Evolutionary conservation across 2,329 filamentous ascomycete species (phyloP).

Genomic region (Colletotrichum liaoningense): DNA sequence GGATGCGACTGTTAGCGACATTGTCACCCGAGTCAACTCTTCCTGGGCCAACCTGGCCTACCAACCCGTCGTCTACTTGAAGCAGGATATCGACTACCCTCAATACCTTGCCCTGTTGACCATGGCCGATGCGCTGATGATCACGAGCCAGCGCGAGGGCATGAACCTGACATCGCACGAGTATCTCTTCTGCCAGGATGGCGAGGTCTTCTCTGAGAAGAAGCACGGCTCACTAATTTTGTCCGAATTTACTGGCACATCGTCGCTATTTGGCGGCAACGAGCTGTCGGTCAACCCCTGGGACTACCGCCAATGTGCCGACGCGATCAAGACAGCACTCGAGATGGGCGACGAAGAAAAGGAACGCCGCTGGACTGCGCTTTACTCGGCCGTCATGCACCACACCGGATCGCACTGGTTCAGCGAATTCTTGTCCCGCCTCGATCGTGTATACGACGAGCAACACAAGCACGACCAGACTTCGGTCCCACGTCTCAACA

Average conservation of each 20-base stretch:
- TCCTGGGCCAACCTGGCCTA: conserved; percentile 91
- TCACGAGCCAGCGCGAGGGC: conserved; percentile 93
- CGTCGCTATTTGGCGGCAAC: conserved; percentile 83
- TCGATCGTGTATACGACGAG: conserved; percentile 83
- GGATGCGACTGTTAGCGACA: conserved; percentile 89
- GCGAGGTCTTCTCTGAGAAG: conserved; percentile 74
- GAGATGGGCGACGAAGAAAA: conserved; percentile 85
- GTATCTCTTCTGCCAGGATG: conserved; percentile 93
- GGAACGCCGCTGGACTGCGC: conserved; percentile 76
- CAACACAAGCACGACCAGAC: conserved; percentile 87
- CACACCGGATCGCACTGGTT: conserved; percentile 92
- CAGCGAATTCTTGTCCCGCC: conserved; percentile 75
- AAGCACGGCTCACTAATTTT: conserved; percentile 91
- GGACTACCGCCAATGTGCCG: conserved; percentile 90
- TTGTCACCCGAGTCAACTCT: conserved; percentile 94
- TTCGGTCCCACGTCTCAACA: conserved; percentile 85
- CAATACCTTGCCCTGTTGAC: conserved; percentile 94
- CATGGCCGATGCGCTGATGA: conserved; percentile 91
- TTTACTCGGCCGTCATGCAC: conserved; percentile 79
- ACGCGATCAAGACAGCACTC: conserved; percentile 85
- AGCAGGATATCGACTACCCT: conserved; percentile 92
- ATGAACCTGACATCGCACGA: conserved; percentile 98
- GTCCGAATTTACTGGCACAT: conserved; percentile 94
- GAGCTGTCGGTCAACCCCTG: conserved; percentile 93
- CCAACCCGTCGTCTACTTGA: conserved; percentile 91